Conservation (phyloP, 148 eudicot genomes). For the Mesembryanthemum crystallinum region DNA sequence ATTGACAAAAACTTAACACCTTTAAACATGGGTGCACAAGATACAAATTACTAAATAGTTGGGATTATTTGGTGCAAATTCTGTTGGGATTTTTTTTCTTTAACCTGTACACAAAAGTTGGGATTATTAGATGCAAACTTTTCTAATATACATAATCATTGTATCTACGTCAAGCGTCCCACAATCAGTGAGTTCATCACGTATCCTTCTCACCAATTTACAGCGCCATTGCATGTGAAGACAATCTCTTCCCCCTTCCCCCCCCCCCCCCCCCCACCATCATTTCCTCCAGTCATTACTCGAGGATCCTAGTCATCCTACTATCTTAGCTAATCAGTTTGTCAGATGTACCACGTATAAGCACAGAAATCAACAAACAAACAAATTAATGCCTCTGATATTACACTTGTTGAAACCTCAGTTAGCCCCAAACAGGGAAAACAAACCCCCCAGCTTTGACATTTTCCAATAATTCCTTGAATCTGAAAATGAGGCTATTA, state of each 20-base stretch:
- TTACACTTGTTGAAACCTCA: neutral
- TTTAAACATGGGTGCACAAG: no score
- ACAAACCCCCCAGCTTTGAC: neutral
- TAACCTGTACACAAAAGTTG: no score
- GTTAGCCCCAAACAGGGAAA: neutral
- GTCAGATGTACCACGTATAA: neutral
- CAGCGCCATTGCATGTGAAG: neutral
- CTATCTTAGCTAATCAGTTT: neutral
- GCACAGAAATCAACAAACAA: neutral
- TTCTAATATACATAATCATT: neutral
- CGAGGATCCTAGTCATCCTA: neutral
- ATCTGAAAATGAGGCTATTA: neutral
- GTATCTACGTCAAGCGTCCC: neutral
- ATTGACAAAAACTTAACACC: no score
- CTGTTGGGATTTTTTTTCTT: no score
- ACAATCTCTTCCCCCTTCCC: neutral
- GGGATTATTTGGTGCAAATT: no score
- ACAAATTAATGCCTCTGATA: neutral
- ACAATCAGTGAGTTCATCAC: neutral
- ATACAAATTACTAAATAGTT: no score
- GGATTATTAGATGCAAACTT: no score
- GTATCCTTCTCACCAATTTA: conserved; percentile 6
- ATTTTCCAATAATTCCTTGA: neutral
- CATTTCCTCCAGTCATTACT: neutral
- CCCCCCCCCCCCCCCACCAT: neutral